These are phyloP conservation scores for Globisporangium middletonii DNA, from an alignment of 352 stramenopile species.

Conservation along the genomic window DNA sequence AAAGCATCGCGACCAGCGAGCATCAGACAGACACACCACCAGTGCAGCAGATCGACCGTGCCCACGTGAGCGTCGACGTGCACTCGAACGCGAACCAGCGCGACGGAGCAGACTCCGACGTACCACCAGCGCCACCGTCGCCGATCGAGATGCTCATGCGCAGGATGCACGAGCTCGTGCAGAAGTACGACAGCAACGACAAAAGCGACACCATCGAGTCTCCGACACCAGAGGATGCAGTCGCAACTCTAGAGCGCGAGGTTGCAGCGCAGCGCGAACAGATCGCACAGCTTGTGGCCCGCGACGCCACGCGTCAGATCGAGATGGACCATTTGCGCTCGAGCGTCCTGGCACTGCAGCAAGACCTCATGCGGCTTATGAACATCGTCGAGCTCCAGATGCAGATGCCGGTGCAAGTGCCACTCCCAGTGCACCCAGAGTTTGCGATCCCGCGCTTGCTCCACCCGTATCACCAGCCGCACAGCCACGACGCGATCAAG, in stretches of 20 bases:
- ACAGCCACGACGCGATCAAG: not conserved
- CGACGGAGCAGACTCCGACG: not conserved
- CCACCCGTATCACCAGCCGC: not conserved
- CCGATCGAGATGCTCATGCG: conserved; percentile 42
- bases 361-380: conserved; percentile 70
- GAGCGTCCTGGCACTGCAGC: conserved; percentile 62
- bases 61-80: conserved; percentile 2
- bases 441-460: not conserved
- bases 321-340: conserved; percentile 52
- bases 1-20: not conserved
- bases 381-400: conserved; percentile 76
- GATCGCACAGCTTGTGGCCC: conserved; percentile 23
- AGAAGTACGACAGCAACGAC: conserved; percentile 19
- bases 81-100: not conserved
- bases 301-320: conserved; percentile 23
- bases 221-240: not conserved
- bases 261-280: conserved; percentile 25
- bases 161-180: conserved; percentile 54
- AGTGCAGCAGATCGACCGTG: not conserved
- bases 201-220: not conserved
- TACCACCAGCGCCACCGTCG: conserved; percentile 11
- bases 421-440: not conserved
- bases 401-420: conserved; percentile 39
- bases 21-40: not conserved
- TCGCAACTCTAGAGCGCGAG: too few relatives aligned